A percentile compares a stretch with the other conserved stretches of the same genome.
Evolutionary conservation across 139 green algal species (phyloP).

Genomic region (Chlamydomonas applanata): DNA sequence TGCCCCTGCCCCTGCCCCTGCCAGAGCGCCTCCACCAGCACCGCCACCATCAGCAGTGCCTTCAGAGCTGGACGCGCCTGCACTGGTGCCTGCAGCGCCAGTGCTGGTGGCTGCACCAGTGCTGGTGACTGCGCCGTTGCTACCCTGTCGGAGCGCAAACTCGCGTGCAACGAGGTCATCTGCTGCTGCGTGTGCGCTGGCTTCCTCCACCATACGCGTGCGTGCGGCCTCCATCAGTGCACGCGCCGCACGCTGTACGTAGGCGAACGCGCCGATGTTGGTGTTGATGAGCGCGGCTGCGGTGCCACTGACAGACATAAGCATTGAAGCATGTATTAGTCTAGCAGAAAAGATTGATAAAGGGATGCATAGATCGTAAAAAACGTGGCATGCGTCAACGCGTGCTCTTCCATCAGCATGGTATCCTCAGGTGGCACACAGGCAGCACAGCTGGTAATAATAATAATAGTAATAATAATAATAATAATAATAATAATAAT

Average conservation of each 20-base stretch:
- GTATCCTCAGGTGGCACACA: no score
- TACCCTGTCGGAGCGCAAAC: neutral
- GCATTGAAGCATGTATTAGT: neutral
- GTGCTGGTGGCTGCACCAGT: neutral
- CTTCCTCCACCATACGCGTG: neutral
- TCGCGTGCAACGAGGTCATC: neutral
- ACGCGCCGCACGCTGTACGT: neutral
- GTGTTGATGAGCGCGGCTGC: neutral
- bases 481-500: no score
- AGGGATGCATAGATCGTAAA: no score
- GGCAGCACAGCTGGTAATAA: no score
- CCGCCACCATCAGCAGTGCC: no score
- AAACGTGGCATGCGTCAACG: no score
- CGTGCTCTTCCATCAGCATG: no score
- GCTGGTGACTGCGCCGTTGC: neutral
- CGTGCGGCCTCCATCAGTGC: constrained; percentile 12
- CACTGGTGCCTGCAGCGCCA: neutral
- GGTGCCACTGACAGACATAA: neutral
- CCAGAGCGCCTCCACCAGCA: neutral
- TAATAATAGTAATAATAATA: no score
- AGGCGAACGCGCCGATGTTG: neutral
- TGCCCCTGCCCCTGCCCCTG: neutral
- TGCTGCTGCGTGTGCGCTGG: neutral
- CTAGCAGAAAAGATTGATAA: neutral
- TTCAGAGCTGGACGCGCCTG: neutral